Base-by-base conservation (phyloP, 2,329 filamentous ascomycete species). In the Hypoxylon sp. region DNA sequence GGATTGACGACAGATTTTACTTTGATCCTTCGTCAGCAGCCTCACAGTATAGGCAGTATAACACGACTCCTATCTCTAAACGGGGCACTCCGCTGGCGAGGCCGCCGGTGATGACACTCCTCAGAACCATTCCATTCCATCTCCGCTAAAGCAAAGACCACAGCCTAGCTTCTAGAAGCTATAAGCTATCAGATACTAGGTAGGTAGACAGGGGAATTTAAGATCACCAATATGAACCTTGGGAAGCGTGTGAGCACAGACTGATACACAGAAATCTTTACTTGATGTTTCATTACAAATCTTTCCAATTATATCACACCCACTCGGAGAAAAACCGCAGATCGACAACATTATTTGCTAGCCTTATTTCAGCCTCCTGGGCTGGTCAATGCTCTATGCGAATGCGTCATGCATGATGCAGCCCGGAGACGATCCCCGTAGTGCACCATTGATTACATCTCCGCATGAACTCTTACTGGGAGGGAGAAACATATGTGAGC, bases 281-380 rank as follows among this genome's bases (percentile, higher is more conserved):
- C 49, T 56, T 51, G 5, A 55, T 60, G 48, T 60, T 50, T 56
- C 21, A 62, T 71, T 60, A 69, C 68, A 68, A 68, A 68, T 56
- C 19, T 58, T 70, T 66, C 68, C 65, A 71, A 67, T 67, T 71
- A 64, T 71, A 65, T 65, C 66, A 9, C 51, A 55, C 23, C 30
- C 23, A 43, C 34, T 23, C 17, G 30, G n/a, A 23, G 17, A 19
- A 7, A 43, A 43, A 43, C 2, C n/a, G n/a, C n/a, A 63, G 46
- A 50, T 63, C 46, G n/a, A 49, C 38, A 19, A 60, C 41, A 13
- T 43, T 13, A 68, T 66, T 68, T 48, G 62, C n/a, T 34, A 25
- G 50, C 63, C 65, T 65, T 65, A 60, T 60, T 67, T 71, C 62
- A 71, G 65, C 68, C 66, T 68, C 68, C 34, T 56, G 34, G 28